phyloP scores from a whole-genome alignment of 2,329 filamentous ascomycete genomes.

The Ophiostoma pallidulum region DNA sequence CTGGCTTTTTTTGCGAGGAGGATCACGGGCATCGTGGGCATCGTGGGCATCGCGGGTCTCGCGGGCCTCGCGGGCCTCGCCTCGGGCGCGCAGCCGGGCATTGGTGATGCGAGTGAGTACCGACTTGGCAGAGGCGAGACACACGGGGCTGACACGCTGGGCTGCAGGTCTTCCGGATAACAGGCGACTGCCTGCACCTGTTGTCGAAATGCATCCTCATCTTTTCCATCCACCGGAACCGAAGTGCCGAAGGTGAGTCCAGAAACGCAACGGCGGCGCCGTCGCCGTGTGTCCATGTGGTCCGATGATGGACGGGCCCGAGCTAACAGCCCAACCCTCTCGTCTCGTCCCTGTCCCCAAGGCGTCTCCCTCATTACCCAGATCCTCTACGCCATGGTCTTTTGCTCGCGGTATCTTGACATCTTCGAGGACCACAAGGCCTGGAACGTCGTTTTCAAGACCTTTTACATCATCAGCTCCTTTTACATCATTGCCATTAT shows the following conservation, averaged over 20 bases:
- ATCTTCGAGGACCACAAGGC: slow-evolving; percentile 49
- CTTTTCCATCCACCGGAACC: slow-evolving; percentile 80
- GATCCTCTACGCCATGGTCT: slow-evolving; percentile 76
- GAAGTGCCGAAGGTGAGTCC: slow-evolving; percentile 64
- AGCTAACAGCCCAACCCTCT: not conserved
- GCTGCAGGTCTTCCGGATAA: slow-evolving; percentile 56
- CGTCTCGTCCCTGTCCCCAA: too few species aligned
- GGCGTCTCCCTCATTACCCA: slow-evolving; percentile 89
- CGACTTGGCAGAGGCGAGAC: too few species aligned
- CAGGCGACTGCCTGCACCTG: slow-evolving; percentile 77
- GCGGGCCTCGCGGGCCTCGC: too few species aligned
- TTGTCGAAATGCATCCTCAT: slow-evolving; percentile 85
- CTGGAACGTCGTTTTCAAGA: slow-evolving; percentile 78
- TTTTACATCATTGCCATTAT: slow-evolving; percentile 83
- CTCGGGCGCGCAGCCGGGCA: too few species aligned
- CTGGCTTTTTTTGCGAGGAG: not conserved
- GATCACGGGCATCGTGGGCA: too few species aligned
- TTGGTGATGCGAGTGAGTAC: too few species aligned
- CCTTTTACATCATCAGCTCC: slow-evolving; percentile 77
- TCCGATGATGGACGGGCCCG: not conserved
- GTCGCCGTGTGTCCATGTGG: too few species aligned
- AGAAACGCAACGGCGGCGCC: too few species aligned
- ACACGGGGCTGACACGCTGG: slow-evolving; percentile 6
- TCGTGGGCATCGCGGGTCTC: too few species aligned
- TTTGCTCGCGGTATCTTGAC: slow-evolving; percentile 78